Evolutionary conservation across 257 asterid genomes (phyloP), one percentile per base, ranked within the genome.

Genomic region (Prunella vulgaris): DNA sequence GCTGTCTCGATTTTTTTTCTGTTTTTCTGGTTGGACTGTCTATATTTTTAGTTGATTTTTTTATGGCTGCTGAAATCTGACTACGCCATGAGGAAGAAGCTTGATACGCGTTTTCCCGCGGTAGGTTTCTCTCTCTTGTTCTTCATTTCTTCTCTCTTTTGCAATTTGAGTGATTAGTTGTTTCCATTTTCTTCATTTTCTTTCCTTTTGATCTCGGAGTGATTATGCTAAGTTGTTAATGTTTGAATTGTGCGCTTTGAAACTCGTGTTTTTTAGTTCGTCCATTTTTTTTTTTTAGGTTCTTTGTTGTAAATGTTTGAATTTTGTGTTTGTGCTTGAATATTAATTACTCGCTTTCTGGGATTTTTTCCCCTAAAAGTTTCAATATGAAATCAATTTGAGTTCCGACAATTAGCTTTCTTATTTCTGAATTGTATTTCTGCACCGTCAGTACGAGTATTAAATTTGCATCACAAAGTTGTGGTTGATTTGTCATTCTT

Each of bases 31-130:
- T 5, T 22, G 25, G 35, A 18, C 59, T 46, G 25, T 62, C 35
- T 9, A 5, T 24, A 56, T 59, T 3, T 63, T 58, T 57, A 68
- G 72, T 40, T 68, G 58, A 69, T 27, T 67, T 64, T 71, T 32
- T 21, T 25, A 62, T 71, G 80, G 54, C 35, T 61, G 75, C 66
- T 33, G 35, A 65, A 74, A 44, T 74, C 77, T 70, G 84, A 74
- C 71, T 68, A 12, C 56, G 78, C 83, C 81, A 86, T 86, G 91
- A 83, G 73, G 88, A 86, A 86, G 84, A 85, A 85, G 84, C 87
- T 85, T 32, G 90, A 82, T 76, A 85, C 90, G 66, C 91, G 88
- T 68, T 86, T 86, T 56, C 88, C 91, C 27, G 88, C 91, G 22
- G 91, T 86, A 74, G 74, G 87, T 69, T 49, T 66, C 13, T 25